Evolutionary conservation across 345 rosid species (phyloP).

Genomic region (Arabis alpina): DNA sequence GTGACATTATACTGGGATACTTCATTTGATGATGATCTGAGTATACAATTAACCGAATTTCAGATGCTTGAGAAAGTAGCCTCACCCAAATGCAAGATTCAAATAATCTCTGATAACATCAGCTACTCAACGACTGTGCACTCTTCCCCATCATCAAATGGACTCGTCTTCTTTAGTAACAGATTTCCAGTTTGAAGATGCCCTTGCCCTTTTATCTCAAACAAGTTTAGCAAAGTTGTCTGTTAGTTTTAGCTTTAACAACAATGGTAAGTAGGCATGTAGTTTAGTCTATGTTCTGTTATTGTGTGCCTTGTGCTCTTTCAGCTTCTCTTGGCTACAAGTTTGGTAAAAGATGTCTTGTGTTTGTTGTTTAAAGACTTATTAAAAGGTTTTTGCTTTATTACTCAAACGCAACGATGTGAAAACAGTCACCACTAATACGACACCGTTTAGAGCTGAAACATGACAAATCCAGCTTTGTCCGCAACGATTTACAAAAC

Average conservation of each 20-base stretch:
- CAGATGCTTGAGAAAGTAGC: constrained; percentile 26
- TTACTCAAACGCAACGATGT: no score
- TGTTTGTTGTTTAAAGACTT: no score
- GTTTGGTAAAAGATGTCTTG: no score
- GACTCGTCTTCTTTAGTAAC: constrained; percentile 18
- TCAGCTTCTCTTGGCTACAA: constrained; percentile 10
- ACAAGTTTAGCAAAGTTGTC: not conserved
- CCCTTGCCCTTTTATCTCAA: not conserved
- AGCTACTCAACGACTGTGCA: constrained; percentile 17
- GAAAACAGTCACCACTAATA: no score
- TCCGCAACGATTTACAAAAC: no score
- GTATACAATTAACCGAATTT: not conserved
- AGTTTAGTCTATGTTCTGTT: not conserved
- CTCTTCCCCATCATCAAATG: constrained; percentile 24
- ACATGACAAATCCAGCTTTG: no score
- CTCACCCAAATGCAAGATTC: constrained; percentile 31
- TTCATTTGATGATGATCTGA: constrained; percentile 2
- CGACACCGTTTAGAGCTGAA: no score
- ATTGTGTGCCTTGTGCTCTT: no score
- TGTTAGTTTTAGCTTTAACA: constrained; percentile 3
- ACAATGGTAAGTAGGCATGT: no score
- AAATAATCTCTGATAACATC: constrained; percentile 28
- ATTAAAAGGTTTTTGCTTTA: no score
- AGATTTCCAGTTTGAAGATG: constrained; percentile 14
- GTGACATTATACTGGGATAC: constrained; percentile 22